Evolutionary conservation across 805 yeast genomes (phyloP).

Genomic region (Wickerhamomyces queroliae): DNA sequence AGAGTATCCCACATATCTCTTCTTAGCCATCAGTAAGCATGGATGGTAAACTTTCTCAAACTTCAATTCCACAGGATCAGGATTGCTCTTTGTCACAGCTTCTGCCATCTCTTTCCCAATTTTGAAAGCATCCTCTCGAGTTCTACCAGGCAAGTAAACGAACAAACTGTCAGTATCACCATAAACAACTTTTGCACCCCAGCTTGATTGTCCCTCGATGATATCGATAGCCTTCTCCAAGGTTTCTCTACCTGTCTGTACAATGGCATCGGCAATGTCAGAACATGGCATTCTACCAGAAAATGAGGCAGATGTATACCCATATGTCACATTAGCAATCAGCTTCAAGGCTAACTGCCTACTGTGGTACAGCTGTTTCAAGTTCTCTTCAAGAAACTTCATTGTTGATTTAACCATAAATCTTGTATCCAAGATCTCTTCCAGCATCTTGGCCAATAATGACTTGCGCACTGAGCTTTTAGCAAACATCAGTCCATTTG

Average conservation of each 20-base stretch:
- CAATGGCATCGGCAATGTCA: slow-evolving; percentile 92
- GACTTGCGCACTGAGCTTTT: slow-evolving; percentile 64
- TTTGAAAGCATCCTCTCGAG: slow-evolving; percentile 69
- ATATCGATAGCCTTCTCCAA: slow-evolving; percentile 60
- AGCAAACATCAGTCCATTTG: slow-evolving; percentile 82
- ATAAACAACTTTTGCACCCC: slow-evolving; percentile 92
- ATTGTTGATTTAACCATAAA: slow-evolving; percentile 74
- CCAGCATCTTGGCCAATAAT: slow-evolving; percentile 73
- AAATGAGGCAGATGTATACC: slow-evolving; percentile 90
- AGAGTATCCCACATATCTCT: slow-evolving; percentile 85
- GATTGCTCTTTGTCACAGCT: slow-evolving; percentile 57
- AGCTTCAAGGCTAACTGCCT: slow-evolving; percentile 84
- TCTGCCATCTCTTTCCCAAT: slow-evolving; percentile 69
- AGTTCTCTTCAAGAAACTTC: slow-evolving; percentile 44
- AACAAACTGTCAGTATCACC: slow-evolving; percentile 96
- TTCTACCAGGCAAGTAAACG: slow-evolving; percentile 82
- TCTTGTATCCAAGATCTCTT: slow-evolving; percentile 76
- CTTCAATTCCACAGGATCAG: slow-evolving; percentile 76
- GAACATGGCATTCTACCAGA: slow-evolving; percentile 98
- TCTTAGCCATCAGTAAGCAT: slow-evolving; percentile 74
- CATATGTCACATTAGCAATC: slow-evolving; percentile 94
- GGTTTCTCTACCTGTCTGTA: slow-evolving; percentile 84
- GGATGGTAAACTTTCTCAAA: slow-evolving; percentile 94
- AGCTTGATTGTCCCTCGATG: slow-evolving; percentile 52
- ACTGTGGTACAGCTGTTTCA: slow-evolving; percentile 57